Conservation (phyloP, 2,329 filamentous ascomycete species). For the Akanthomyces muscarius region DNA sequence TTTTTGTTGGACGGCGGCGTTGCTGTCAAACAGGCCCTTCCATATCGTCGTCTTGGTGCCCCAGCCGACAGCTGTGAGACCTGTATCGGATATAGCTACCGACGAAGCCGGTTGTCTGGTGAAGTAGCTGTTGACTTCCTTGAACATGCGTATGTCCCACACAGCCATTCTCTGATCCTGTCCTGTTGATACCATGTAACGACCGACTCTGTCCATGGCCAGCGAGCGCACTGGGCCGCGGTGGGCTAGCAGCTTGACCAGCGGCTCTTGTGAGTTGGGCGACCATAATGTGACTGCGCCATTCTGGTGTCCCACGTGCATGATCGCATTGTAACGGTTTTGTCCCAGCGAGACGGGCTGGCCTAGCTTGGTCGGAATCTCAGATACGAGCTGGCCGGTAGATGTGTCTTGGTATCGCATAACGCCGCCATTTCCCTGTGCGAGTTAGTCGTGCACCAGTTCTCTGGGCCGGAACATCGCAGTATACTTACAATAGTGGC, state of each 20-base stretch:
- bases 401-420: slow-evolving; percentile 95
- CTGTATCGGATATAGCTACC: slow-evolving; percentile 82
- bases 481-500: slow-evolving; percentile 66
- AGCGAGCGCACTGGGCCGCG: slow-evolving; percentile 81
- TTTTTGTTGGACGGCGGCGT: slow-evolving; percentile 66
- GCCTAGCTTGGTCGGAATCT: slow-evolving; percentile 80
- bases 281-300: slow-evolving; percentile 95
- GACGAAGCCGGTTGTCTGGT: slow-evolving; percentile 78
- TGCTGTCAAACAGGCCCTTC: slow-evolving; percentile 82
- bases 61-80: slow-evolving; percentile 85
- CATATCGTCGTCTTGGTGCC: slow-evolving; percentile 86
- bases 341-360: slow-evolving; percentile 79
- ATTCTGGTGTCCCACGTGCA: slow-evolving; percentile 92
- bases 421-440: slow-evolving; percentile 70
- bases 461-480: slow-evolving; percentile 18
- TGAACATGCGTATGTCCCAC: slow-evolving; percentile 94
- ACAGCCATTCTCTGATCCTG: slow-evolving; percentile 90
- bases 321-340: slow-evolving; percentile 87
- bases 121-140: slow-evolving; percentile 85
- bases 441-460: slow-evolving; percentile 25
- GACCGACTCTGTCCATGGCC: slow-evolving; percentile 81
- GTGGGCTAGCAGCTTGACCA: slow-evolving; percentile 90
- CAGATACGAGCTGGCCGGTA: slow-evolving; percentile 82
- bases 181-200: slow-evolving; percentile 92
- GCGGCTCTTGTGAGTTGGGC: slow-evolving; percentile 77